These are phyloP conservation scores for Fragaria iinumae DNA, from an alignment of 306 rosid species.

Conservation along the genomic window DNA sequence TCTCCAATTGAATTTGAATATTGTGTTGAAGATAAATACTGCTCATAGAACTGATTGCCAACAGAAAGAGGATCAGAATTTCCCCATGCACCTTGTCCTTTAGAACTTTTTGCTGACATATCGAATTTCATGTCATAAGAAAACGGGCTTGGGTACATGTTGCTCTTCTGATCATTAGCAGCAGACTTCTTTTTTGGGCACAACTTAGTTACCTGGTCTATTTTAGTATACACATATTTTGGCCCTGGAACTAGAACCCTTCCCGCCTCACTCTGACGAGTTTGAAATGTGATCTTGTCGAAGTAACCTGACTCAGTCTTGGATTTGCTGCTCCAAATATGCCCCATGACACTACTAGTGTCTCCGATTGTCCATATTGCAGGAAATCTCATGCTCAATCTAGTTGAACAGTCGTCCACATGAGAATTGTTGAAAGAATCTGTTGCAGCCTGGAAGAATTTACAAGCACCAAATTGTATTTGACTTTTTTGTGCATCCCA, in stretches of 20 bases:
- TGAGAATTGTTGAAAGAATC: slow-evolving; percentile 28
- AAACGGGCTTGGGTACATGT: neutral
- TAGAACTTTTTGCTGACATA: neutral
- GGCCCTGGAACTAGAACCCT: neutral
- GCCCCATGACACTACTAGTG: slow-evolving; percentile 29
- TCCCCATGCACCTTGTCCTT: neutral
- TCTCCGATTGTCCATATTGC: slow-evolving; percentile 42
- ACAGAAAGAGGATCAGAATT: neutral
- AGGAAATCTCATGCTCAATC: slow-evolving; percentile 39
- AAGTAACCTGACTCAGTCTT: slow-evolving; percentile 28
- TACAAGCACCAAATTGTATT: slow-evolving; percentile 38
- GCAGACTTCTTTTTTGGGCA: slow-evolving; percentile 23
- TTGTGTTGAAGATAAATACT: neutral
- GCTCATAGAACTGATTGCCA: neutral
- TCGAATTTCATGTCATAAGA: neutral
- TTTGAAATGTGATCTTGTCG: slow-evolving; percentile 31
- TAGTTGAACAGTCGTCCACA: slow-evolving; percentile 47
- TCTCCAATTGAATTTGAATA: neutral
- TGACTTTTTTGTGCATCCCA: slow-evolving; percentile 42
- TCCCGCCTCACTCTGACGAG: neutral
- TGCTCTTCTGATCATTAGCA: neutral
- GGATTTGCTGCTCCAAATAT: slow-evolving; percentile 50
- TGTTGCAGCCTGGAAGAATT: slow-evolving; percentile 15
- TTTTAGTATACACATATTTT: slow-evolving; percentile 42
- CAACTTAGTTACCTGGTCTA: slow-evolving; percentile 25